Percentiles rank a stretch among this genome's conserved stretches.
Evolutionary conservation across 176 grass and related monocot species (phyloP).

Genomic region (Triticum urartu): DNA sequence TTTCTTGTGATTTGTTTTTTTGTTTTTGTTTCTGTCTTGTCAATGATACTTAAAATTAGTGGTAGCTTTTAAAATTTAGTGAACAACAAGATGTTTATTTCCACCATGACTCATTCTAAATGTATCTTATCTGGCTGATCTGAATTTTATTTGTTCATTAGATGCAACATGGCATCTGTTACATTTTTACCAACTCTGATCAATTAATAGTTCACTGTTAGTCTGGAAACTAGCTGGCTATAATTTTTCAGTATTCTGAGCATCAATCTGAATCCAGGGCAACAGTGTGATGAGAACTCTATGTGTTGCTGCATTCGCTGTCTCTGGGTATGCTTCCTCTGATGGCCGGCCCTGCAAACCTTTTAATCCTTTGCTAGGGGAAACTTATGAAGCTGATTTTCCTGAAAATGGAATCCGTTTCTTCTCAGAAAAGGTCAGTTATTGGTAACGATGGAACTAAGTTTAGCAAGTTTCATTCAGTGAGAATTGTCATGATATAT

Average conservation of each 20-base stretch:
- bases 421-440: constrained; percentile 54
- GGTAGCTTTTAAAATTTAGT: neutral
- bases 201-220: neutral
- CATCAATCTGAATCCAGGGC: constrained; percentile 39
- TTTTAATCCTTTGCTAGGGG: constrained; percentile 59
- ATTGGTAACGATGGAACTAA: neutral
- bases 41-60: neutral
- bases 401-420: constrained; percentile 58
- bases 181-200: neutral
- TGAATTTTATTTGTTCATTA: neutral
- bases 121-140: neutral
- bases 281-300: constrained; percentile 61
- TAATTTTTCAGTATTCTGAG: neutral
- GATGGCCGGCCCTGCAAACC: constrained; percentile 57
- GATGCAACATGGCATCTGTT: neutral
- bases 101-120: neutral
- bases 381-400: constrained; percentile 63
- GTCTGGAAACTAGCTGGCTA: neutral
- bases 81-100: neutral
- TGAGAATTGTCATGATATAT: neutral
- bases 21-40: neutral
- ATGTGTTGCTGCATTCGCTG: constrained; percentile 59
- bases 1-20: neutral
- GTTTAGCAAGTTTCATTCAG: neutral
- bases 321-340: constrained; percentile 59